Conservation (phyloP, 2,329 filamentous ascomycete species). For the Diaporthe destruens region DNA sequence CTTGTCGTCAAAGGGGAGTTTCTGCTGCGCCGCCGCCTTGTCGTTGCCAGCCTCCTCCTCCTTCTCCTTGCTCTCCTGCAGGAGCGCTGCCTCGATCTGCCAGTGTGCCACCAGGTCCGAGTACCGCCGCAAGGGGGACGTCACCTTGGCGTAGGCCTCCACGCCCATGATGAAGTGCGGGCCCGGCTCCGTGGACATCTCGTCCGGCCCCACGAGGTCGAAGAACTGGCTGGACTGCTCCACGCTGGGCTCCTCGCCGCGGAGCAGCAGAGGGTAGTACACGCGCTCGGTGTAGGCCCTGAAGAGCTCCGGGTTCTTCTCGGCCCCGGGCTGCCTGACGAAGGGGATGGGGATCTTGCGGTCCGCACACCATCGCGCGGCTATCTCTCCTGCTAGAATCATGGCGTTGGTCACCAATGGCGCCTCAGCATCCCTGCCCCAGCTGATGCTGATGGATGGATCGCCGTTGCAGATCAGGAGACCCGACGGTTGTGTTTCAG, state of each 20-base stretch:
- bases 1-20: slow-evolving; percentile 60
- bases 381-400: slow-evolving; percentile 72
- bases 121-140: slow-evolving; percentile 75
- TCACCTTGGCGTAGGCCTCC: slow-evolving; percentile 73
- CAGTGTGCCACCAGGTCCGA: slow-evolving; percentile 74
- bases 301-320: slow-evolving; percentile 54
- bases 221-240: slow-evolving; percentile 50
- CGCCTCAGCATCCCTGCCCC: slow-evolving; percentile 46
- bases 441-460: slow-evolving; percentile 62
- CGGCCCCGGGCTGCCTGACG: slow-evolving; percentile 61
- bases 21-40: slow-evolving; percentile 46
- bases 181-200: slow-evolving; percentile 65
- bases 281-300: slow-evolving; percentile 54
- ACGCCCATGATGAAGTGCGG: slow-evolving; percentile 70
- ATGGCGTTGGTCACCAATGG: slow-evolving; percentile 65
- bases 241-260: slow-evolving; percentile 50
- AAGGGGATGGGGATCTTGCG: slow-evolving; percentile 72
- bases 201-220: slow-evolving; percentile 62
- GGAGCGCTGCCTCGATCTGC: slow-evolving; percentile 73
- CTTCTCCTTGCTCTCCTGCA: slow-evolving; percentile 54
- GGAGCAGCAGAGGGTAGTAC: slow-evolving; percentile 55
- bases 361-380: slow-evolving; percentile 70
- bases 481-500: slow-evolving; percentile 42
- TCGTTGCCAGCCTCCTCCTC: too few relatives aligned
- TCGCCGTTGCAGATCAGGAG: slow-evolving; percentile 58